These are phyloP conservation scores for Coemansia sp. DNA, from an alignment of 192 early-diverging fungal species.

Conservation along the genomic window DNA sequence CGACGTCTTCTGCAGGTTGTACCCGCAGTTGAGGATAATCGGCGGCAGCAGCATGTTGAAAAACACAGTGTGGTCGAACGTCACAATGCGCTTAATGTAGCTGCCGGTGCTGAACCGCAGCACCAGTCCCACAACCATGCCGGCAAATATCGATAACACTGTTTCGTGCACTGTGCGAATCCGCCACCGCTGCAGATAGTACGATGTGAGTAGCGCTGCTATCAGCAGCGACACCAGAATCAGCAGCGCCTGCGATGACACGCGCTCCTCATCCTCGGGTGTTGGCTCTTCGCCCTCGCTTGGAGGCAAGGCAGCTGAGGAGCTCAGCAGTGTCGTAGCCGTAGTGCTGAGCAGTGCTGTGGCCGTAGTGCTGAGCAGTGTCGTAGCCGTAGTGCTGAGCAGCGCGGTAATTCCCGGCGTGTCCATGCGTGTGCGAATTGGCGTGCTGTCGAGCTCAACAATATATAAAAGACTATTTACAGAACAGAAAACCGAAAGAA, in stretches of 20 bases:
- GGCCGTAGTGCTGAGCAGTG: background rate
- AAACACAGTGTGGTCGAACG: slow-evolving; percentile 89
- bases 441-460: background rate
- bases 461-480: background rate
- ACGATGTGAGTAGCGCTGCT: slow-evolving; percentile 81
- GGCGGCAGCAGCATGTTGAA: slow-evolving; percentile 97
- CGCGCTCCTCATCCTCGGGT: slow-evolving; percentile 67
- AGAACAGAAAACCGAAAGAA: background rate
- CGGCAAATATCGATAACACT: slow-evolving; percentile 90
- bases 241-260: slow-evolving; percentile 79
- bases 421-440: background rate
- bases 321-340: background rate
- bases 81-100: slow-evolving; percentile 75
- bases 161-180: slow-evolving; percentile 95
- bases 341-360: background rate
- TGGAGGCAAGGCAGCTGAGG: slow-evolving; percentile 6
- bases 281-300: slow-evolving; percentile 28
- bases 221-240: slow-evolving; percentile 84
- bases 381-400: background rate
- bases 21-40: slow-evolving; percentile 96
- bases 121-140: slow-evolving; percentile 56
- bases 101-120: slow-evolving; percentile 49
- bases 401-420: background rate
- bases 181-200: slow-evolving; percentile 81
- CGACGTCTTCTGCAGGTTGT: slow-evolving; percentile 83